Evolutionary conservation across 2,329 filamentous ascomycete species (phyloP), one percentile per base, ranked within the genome.

Genomic region (Chaetothyriales sp.): DNA sequence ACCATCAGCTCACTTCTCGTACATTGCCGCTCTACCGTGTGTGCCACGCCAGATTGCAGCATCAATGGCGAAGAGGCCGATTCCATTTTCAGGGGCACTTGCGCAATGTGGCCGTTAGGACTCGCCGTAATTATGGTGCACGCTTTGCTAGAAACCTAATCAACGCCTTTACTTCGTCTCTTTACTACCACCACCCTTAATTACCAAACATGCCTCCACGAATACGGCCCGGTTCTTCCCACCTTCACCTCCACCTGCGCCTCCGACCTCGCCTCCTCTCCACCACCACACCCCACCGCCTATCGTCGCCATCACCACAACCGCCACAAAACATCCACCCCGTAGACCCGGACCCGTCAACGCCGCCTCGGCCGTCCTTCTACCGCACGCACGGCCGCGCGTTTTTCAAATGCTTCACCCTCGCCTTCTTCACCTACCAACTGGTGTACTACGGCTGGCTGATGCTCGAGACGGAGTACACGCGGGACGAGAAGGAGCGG

Each of bases 361-460:
- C 44, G 19, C n/a, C 15, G 4, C 15, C 44, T 13, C 44, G n/a
- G 20, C 29, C 22, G 13, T 59, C 58, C 49, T 58, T 61, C 52
- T 62, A 62, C 54, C 47, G 47, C 15, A 53, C 54, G 4, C 58
- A 61, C 52, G 64, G 62, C 5, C 62, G 70, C 33, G 70, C 72
- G 8, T 69, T 74, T 48, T 66, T 67, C 54, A 75, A 75, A 56
- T 69, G 72, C 54, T 72, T 75, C 51, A 65, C 74, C 2, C 68
- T 70, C 6, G 70, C 71, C 3, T 67, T 74, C 37, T 68, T 74
- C 58, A 71, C 68, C 15, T 74, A 73, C 58, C 72, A 75, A 56
- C 63, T 73, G 44, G 63, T 71, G 18, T 72, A 74, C 56, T 73
- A 69, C 69, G 60, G 63, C 28, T 75, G 72, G 72, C 51, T 70